Percentiles rank a stretch among this genome's conserved stretches.
These are phyloP conservation scores for Rubia balearica DNA, from an alignment of 305 asterid genomes.

Conservation along the genomic window DNA sequence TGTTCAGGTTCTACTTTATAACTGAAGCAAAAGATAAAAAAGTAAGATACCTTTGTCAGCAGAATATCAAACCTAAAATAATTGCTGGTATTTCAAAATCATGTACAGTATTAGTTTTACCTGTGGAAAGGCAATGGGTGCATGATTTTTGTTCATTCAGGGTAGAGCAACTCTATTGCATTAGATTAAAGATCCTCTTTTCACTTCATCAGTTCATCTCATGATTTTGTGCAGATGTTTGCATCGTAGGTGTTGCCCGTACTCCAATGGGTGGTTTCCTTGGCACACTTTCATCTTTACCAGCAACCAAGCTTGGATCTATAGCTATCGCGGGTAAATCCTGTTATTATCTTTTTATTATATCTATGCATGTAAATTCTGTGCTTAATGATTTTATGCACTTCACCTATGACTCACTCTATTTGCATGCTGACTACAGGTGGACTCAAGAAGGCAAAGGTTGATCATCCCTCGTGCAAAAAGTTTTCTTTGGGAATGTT, in stretches of 20 bases:
- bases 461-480: conserved; percentile 90
- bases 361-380: not conserved
- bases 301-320: conserved; percentile 97
- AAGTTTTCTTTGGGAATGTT: conserved; percentile 88
- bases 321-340: conserved; percentile 75
- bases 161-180: not conserved
- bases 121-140: not conserved
- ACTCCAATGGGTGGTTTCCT: conserved; percentile 96
- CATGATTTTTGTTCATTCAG: not conserved
- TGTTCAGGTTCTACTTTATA: not conserved
- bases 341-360: conserved; percentile 13
- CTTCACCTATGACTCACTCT: conserved; percentile 7
- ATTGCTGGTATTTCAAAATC: conserved; percentile 4
- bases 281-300: conserved; percentile 81
- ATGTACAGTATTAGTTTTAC: not conserved
- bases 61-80: not conserved
- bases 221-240: conserved; percentile 57
- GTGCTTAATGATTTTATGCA: conserved; percentile 1
- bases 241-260: conserved; percentile 94
- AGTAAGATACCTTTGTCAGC: not conserved
- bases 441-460: conserved; percentile 81
- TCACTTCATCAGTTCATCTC: conserved; percentile 3
- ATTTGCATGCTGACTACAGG: conserved; percentile 36
- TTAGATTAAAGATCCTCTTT: not conserved
- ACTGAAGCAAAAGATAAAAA: no score